Evolutionary conservation across 1,284 basidiomycete genomes (phyloP), one percentile per base, ranked within the genome.

Genomic region (Boletellus dicymbophilus): DNA sequence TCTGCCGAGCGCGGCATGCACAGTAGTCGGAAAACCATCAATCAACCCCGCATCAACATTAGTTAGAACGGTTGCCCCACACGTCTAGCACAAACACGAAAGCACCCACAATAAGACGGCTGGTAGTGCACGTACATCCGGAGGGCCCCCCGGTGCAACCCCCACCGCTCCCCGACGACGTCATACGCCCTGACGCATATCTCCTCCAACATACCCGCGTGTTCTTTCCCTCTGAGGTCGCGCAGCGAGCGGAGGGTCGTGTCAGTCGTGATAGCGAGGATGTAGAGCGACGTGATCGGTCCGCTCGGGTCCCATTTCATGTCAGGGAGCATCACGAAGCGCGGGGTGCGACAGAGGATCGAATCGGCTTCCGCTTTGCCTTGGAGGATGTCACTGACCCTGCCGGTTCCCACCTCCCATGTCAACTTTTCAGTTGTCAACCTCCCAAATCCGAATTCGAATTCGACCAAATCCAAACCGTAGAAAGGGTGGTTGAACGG

Each of bases 61-160:
- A 8, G 15, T 16, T 31, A 13, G 6, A n/a, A 13, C 11, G n/a
- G 30, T 16, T n/a, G n/a, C n/a, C 30, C 11, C 30, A 16, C 30
- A 12, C 15, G 12, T 31, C 10, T n/a, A n/a, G 30, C 13, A n/a
- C 9, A 12, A 31, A n/a, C 3, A n/a, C 16, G 36, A 47, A 22
- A 22, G 31, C 0, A 76, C 91, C 63, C 56, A 96, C 95, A 98
- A 65, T 98, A 98, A 34, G 87, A 92, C 0, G 96, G 96, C 66
- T 98, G 95, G 66, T 99, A 98, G 66, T 99, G 96, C 23, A 98
- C 72, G 62, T 88, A 96, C 74, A 96, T 79, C 51, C 94, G 73
- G 52, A 98, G 62, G 21, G 82, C 76, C 3, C 83, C 82, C 4
- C 65, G 56, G 1, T 68, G 67, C 4, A 94, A 69, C 0, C 80